Evolutionary conservation across 371 early-diverging fungal genomes (phyloP), one percentile per base, ranked within the genome.

Genomic region (Mycotypha africana): DNA sequence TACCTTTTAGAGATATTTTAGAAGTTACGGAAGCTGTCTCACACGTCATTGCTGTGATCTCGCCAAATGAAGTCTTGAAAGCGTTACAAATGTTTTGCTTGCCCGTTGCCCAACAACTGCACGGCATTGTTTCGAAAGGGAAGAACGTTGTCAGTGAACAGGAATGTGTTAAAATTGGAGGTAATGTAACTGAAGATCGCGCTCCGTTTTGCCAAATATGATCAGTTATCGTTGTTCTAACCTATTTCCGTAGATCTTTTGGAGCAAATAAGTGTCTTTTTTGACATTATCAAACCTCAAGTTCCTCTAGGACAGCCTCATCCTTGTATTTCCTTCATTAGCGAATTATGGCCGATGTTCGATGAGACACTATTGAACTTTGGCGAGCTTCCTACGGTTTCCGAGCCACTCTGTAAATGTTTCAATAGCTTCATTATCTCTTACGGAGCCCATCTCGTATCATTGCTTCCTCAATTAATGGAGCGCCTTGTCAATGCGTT

Each of bases 21-120:
- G 93, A 95, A 30, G 78, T 97, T 3, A 86, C 93, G 0, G 88
- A 88, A 52, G 97, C 92, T 1, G 81, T 97, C 4, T 87, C 94
- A 0, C 86, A 92, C 45, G 86, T 96, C 7, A 69, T 96, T 24
- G 81, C 80, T 2, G 85, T 80, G 2, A 75, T 93, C 19, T 89
- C 91, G 9, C 59, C 69, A 8, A 63, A 63, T 0, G 71, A 82
- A 41, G 56, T 86, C 5, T 55, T 78, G 6, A 65, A 78, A 32
- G 86, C 88, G 0, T 65, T 97, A 38, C 82, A 88, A 42, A 65
- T 77, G 49, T 95, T 94, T 56, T 86, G 88, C 56, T 49, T 86
- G 23, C 95, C 96, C 1, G 74, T 92, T 11, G 92, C 89, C 9
- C 84, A 88, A 43, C 67, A 82, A 42, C 38, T 84, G 12, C 75